Base-by-base conservation (phyloP, 768 basidiomycete genomes). In the Trametes meyenii region DNA sequence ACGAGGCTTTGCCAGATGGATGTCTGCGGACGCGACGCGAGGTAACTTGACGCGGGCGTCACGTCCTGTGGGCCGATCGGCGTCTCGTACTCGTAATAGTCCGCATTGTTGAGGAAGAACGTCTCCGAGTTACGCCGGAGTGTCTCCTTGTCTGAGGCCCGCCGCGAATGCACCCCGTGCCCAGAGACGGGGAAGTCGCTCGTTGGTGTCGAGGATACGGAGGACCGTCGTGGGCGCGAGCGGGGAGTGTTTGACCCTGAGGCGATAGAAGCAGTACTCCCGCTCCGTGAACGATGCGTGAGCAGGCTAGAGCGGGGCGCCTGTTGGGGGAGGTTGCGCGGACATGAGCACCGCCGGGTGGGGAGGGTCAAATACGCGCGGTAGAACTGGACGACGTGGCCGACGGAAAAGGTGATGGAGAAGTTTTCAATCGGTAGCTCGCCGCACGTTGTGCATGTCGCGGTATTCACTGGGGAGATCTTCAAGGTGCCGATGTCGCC, bases 121-220 rank as follows among this genome's bases (percentile, higher is more conserved):
- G 68, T 53, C 44, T 72, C 71, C 33, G 67, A 60, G 17, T 14
- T 62, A 13, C 68, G 67, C 26, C 68, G 66, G 2, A 61, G 40
- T 50, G 38, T 55, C 40, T 66, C 66, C 71, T 88, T 90, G 69
- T 92, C 91, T 2, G 88, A 89, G 21, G 81, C 79, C 51, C 90
- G 80, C 48, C 90, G 82, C 24, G 89, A 86, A 70, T 92, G 85
- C 40, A 88, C 81, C 19, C 89, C 93, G 68, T 92, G 92, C 2
- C 81, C 90, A 6, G 89, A 93, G 23, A 94, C 82, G 12, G 92
- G 92, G 70, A 92, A 94, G 10, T 83, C 77, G 5, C 82, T 74
- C 0, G 78, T 70, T 19, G 71, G 69, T 35, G 64, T 53, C 24
- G 75, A 72, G 24, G 83, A 70, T 19, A 77, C 75, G 4, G 83